phyloP scores from a whole-genome alignment of 1,139 yeast species.

The Candida sp. region DNA sequence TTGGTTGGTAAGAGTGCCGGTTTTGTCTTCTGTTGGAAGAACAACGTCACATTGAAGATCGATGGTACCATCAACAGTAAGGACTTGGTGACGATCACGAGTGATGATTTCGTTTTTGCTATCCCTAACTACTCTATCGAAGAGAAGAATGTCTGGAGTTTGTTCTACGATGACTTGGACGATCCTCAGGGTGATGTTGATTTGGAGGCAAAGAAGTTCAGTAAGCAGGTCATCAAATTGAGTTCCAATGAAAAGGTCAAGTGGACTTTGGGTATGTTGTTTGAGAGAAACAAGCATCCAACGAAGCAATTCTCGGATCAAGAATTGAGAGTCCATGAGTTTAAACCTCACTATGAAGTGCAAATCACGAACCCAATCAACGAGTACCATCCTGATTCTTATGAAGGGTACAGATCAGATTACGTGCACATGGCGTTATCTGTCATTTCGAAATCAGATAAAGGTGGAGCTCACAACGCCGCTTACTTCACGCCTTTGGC shows the following conservation, averaged over 20 bases:
- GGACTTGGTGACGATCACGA: conserved; percentile 63
- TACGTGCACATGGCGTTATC: conserved; percentile 77
- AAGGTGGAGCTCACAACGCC: conserved; percentile 60
- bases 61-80: conserved; percentile 67
- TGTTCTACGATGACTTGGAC: conserved; percentile 30
- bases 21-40: conserved; percentile 77
- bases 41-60: conserved; percentile 61
- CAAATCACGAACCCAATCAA: conserved; percentile 43
- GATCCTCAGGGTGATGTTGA: conserved; percentile 25
- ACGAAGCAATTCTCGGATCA: conserved; percentile 26
- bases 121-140: conserved; percentile 56
- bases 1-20: conserved; percentile 77
- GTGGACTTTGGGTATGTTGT: conserved; percentile 47
- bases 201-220: conserved; percentile 34
- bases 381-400: conserved; percentile 68
- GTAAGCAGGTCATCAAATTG: conserved; percentile 41
- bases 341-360: conserved; percentile 50
- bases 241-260: conserved; percentile 43
- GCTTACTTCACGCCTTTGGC: conserved; percentile 78
- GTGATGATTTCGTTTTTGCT: conserved; percentile 72
- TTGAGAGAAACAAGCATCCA: conserved; percentile 39
- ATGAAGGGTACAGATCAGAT: conserved; percentile 76
- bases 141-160: conserved; percentile 40
- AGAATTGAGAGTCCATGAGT: conserved; percentile 34
- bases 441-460: conserved; percentile 37